phyloP scores from a whole-genome alignment of 768 basidiomycete species.

The Daedaleopsis sinensis region DNA sequence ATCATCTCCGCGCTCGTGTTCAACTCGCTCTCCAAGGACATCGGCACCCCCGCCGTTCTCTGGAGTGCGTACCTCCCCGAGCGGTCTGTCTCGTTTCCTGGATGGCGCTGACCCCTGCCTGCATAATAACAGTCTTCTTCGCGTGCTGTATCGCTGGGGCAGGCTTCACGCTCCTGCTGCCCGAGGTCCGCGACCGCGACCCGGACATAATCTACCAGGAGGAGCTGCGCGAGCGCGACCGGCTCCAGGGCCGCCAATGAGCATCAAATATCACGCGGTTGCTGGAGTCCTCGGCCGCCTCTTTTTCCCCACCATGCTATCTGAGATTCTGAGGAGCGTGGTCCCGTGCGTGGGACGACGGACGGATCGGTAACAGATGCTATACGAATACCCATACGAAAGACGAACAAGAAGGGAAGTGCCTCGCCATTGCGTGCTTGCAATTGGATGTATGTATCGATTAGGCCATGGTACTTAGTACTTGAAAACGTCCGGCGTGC shows the following conservation, averaged over 20 bases:
- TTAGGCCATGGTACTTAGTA: too few species aligned
- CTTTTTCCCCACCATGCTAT: too few species aligned
- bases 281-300: too few species aligned
- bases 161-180: slow-evolving; percentile 49
- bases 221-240: slow-evolving; percentile 33
- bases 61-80: slow-evolving; percentile 68
- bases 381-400: too few species aligned
- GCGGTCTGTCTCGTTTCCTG: slow-evolving; percentile 6
- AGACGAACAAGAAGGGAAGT: too few species aligned
- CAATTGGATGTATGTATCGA: too few species aligned
- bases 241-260: background rate
- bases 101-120: background rate
- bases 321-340: too few species aligned
- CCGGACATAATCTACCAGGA: slow-evolving; percentile 48
- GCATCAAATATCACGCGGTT: too few species aligned
- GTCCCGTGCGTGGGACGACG: too few species aligned
- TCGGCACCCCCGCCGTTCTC: slow-evolving; percentile 66
- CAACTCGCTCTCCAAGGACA: slow-evolving; percentile 58
- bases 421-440: too few species aligned
- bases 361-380: too few species aligned
- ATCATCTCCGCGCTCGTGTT: slow-evolving; percentile 78
- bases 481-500: too few species aligned
- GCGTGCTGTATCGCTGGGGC: slow-evolving; percentile 65
- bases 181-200: slow-evolving; percentile 54
- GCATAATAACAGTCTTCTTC: slow-evolving; percentile 56